Base-by-base conservation (phyloP, 2,329 filamentous ascomycete genomes). In the Apiospora kogelbergensis region DNA sequence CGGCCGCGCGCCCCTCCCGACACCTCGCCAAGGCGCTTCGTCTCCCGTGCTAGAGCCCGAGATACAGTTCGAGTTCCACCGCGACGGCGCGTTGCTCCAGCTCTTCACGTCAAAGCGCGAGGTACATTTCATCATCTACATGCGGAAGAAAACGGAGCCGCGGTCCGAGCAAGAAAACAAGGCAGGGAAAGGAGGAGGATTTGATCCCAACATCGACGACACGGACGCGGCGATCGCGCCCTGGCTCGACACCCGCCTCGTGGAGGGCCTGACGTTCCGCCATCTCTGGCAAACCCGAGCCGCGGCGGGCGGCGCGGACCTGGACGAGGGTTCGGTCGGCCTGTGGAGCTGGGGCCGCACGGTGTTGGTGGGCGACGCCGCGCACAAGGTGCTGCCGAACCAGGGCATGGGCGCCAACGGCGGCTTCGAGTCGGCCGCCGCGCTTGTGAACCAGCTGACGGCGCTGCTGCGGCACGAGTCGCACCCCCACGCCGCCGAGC, bases 281-380 rank as follows among this genome's bases (percentile, higher is more conserved):
- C 15, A 57, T 15, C 26, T 57, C 24, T 57, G 48, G 48, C 48
- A 20, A 1, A 57, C 15, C 26, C 15, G 26, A 1, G 26, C 48
- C 15, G 26, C 26, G 2, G 60, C 60, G 1, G 2, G 74, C 74
- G 6, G 80, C 68, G 72, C 76, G 15, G 74, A 76, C 48, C 71
- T 80, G 4, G 78, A 80, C 37, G 79, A 81, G 67, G 79, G 78
- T 20, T 69, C 77, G 1, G 44, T 79, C 22, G 69, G 75, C 20
- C 72, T 73, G 41, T 81, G 79, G 80, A 68, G 60, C 20, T 73
- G 70, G 68, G 73, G 72, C 17, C 74, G 79, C 7, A 71, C 79
- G 26, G 79, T 80, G 5, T 76, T 81, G 3, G 76, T 75, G 0
- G 79, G 79, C 5, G 79, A 81, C 68, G 74, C 80, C 4, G 75